Evolutionary conservation across 2,329 filamentous ascomycete species (phyloP).

Genomic region (Fusarium sp.): DNA sequence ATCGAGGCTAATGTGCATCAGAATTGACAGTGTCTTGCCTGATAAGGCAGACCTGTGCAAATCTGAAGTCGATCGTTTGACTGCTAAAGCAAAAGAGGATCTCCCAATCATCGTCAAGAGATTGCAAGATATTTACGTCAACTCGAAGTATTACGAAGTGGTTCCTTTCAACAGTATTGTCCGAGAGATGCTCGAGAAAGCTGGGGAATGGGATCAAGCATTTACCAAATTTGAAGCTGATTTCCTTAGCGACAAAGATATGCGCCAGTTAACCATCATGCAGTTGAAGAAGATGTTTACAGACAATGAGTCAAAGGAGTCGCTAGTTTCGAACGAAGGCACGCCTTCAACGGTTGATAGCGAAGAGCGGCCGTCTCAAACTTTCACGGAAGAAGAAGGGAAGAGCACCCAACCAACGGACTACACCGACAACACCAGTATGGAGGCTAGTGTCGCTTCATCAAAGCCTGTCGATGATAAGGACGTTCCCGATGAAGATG

Average conservation of each 20-base stretch:
- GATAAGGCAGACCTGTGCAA: slow-evolving; percentile 87
- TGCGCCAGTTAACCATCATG: slow-evolving; percentile 87
- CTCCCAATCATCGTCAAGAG: slow-evolving; percentile 77
- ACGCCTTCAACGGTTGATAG: slow-evolving; percentile 63
- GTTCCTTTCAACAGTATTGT: slow-evolving; percentile 92
- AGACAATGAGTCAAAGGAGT: slow-evolving; percentile 85
- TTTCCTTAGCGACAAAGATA: slow-evolving; percentile 97
- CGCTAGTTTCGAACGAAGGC: slow-evolving; percentile 75
- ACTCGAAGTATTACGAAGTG: slow-evolving; percentile 95
- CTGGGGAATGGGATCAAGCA: slow-evolving; percentile 89
- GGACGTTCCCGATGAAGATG: slow-evolving; percentile 41
- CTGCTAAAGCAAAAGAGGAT: slow-evolving; percentile 84
- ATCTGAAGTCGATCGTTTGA: slow-evolving; percentile 80
- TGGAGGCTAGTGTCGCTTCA: slow-evolving; percentile 46
- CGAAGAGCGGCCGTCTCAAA: slow-evolving; percentile 58
- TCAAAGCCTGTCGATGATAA: slow-evolving; percentile 40
- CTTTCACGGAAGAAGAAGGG: slow-evolving; percentile 58
- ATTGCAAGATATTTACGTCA: slow-evolving; percentile 90
- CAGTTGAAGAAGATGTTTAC: slow-evolving; percentile 96
- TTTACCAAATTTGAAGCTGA: slow-evolving; percentile 93
- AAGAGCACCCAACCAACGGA: slow-evolving; percentile 58
- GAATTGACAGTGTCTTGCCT: slow-evolving; percentile 87
- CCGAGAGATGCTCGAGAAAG: slow-evolving; percentile 90
- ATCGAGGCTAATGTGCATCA: slow-evolving; percentile 84
- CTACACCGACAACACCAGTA: slow-evolving; percentile 46